These are phyloP conservation scores for Globisporangium parvum DNA, from an alignment of 352 stramenopile genomes.

Conservation along the genomic window DNA sequence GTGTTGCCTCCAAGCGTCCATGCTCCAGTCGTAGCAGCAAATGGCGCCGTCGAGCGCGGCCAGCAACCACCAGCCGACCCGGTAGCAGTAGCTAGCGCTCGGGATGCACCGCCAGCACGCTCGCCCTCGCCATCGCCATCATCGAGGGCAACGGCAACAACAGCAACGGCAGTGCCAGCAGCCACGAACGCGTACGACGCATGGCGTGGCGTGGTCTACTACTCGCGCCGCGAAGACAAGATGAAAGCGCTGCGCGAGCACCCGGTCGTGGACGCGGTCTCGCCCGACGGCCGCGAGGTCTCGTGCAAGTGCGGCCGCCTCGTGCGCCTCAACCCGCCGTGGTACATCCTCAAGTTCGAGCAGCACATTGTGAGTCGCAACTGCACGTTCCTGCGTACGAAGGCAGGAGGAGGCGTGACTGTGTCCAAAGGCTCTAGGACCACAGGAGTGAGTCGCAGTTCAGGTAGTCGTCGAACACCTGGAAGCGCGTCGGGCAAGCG, in stretches of 20 bases:
- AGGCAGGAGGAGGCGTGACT: neutral
- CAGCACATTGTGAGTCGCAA: conserved; percentile 81
- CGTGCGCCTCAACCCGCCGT: conserved; percentile 71
- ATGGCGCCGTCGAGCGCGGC: neutral
- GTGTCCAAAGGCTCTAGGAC: neutral
- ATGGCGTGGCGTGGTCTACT: conserved; percentile 26
- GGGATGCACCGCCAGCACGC: neutral
- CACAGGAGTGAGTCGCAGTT: neutral
- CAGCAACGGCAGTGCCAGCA: neutral
- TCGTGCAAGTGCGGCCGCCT: conserved; percentile 63
- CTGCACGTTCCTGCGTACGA: conserved; percentile 59
- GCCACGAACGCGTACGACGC: conserved; percentile 26
- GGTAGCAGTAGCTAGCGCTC: neutral
- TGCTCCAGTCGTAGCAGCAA: no score
- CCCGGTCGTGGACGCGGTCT: conserved; percentile 41
- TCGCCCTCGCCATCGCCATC: neutral
- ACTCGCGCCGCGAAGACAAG: conserved; percentile 59
- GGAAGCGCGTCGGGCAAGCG: neutral
- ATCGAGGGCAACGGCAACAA: neutral
- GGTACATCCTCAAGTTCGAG: conserved; percentile 85
- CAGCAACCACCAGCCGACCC: neutral
- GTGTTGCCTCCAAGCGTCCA: neutral
- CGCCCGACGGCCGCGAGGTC: conserved; percentile 45
- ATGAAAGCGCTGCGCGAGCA: conserved; percentile 46
- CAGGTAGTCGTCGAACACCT: neutral